Evolutionary conservation across 1,284 basidiomycete genomes (phyloP).

Genomic region (Malassezia arunalokei): DNA sequence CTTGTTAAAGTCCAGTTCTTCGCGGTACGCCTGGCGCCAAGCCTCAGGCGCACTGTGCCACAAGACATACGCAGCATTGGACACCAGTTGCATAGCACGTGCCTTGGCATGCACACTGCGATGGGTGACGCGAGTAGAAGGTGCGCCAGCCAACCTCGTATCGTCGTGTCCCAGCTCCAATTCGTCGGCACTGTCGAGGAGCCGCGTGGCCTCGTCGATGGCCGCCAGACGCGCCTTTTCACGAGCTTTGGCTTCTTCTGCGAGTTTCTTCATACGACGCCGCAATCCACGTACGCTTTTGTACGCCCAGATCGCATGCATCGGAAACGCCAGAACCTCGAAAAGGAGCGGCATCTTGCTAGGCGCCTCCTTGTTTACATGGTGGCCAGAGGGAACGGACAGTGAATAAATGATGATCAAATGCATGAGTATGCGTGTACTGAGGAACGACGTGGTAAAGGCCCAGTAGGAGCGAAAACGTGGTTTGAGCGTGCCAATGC

Average conservation of each 20-base stretch:
- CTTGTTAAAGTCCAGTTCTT: slow-evolving; percentile 7
- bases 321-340: slow-evolving; percentile 31
- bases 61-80: slow-evolving; percentile 36
- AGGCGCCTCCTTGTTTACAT: slow-evolving; percentile 23
- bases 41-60: slow-evolving; percentile 40
- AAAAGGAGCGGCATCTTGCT: slow-evolving; percentile 29
- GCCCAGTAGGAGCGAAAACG: slow-evolving; percentile 40
- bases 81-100: slow-evolving; percentile 34
- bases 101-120: slow-evolving; percentile 20
- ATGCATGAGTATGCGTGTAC: slow-evolving; percentile 39
- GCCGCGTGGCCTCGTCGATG: slow-evolving; percentile 11
- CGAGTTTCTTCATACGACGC: slow-evolving; percentile 36
- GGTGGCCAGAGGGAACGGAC: slow-evolving; percentile 24
- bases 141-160: background rate
- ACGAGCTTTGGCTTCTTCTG: slow-evolving; percentile 22
- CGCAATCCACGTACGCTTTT: slow-evolving; percentile 38
- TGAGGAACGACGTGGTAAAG: slow-evolving; percentile 39
- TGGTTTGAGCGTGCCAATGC: slow-evolving; percentile 33
- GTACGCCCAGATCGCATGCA: slow-evolving; percentile 45
- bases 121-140: background rate
- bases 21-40: slow-evolving; percentile 27
- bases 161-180: slow-evolving; percentile 1
- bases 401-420: slow-evolving; percentile 26
- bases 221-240: slow-evolving; percentile 6
- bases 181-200: slow-evolving; percentile 13